These are phyloP conservation scores for Anthoceros angustus DNA, from an alignment of 225 moss, liverwort and hornwort genomes.

Conservation along the genomic window DNA sequence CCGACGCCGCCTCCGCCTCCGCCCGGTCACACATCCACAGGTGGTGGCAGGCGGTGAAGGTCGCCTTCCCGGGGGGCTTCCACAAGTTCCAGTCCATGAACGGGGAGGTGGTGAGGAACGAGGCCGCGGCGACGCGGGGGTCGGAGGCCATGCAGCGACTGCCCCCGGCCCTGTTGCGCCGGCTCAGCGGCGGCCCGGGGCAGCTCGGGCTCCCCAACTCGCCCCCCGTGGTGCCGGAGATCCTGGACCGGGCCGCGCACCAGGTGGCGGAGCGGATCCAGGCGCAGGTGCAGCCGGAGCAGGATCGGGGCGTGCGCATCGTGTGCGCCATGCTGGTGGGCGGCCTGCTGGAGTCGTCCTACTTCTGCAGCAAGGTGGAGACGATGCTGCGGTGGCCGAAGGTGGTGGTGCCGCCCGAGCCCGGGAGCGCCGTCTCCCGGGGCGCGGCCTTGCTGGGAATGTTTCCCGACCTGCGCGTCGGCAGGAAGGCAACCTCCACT, in stretches of 20 bases:
- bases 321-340: neutral
- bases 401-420: neutral
- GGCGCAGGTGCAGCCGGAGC: neutral
- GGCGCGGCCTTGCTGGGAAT: neutral
- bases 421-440: neutral
- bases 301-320: neutral
- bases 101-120: no score
- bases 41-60: no score
- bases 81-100: no score
- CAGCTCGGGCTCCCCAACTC: neutral
- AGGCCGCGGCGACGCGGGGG: no score
- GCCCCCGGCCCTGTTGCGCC: neutral
- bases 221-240: neutral
- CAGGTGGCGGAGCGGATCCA: neutral
- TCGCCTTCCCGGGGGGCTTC: no score
- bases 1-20: no score
- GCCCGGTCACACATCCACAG: no score
- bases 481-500: neutral
- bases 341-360: neutral
- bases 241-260: neutral
- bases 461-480: neutral
- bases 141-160: neutral
- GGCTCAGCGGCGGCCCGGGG: neutral
- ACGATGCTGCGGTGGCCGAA: neutral
- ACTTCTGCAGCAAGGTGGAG: neutral